phyloP scores from a whole-genome alignment of 345 rosid genomes.

The Erysimum cheiranthoides region DNA sequence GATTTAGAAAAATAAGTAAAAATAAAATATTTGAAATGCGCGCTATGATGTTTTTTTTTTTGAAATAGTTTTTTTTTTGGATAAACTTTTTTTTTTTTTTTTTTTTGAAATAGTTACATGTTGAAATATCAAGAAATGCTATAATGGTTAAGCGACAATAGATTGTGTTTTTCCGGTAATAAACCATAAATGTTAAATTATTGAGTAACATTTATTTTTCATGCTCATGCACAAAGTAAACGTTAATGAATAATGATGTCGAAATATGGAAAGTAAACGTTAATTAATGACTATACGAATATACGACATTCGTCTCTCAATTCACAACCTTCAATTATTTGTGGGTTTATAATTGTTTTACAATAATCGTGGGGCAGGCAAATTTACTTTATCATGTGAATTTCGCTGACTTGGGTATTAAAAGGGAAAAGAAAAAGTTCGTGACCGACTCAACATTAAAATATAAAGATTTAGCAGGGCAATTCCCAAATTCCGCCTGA shows the following conservation, averaged over 20 bases:
- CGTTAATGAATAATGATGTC: background rate
- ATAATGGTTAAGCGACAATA: background rate
- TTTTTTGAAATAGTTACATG: background rate
- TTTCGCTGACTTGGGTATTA: constrained; percentile 36
- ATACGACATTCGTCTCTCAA: constrained; percentile 19
- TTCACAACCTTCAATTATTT: constrained; percentile 27
- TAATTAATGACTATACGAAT: background rate
- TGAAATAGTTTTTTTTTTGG: background rate
- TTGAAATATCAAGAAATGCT: background rate
- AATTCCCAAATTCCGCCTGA: constrained; percentile 32
- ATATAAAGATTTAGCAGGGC: constrained; percentile 28
- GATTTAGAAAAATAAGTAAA: background rate
- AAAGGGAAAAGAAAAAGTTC: constrained; percentile 1
- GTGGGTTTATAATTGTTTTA: constrained; percentile 20
- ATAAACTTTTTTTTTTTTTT: too few relatives aligned
- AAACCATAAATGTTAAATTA: background rate
- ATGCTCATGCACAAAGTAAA: constrained; percentile 25
- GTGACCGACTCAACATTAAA: constrained; percentile 31
- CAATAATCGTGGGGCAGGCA: constrained; percentile 42
- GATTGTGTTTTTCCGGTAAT: background rate
- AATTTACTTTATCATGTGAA: constrained; percentile 33
- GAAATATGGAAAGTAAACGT: background rate
- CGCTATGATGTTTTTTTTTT: too few relatives aligned
- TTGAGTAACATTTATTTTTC: background rate
- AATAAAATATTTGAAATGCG: too few relatives aligned